A percentile compares a stretch with the other conserved stretches of the same genome.
phyloP scores from a whole-genome alignment of 163 green algal genomes.

The Coccomyxa subellipsoidea region DNA sequence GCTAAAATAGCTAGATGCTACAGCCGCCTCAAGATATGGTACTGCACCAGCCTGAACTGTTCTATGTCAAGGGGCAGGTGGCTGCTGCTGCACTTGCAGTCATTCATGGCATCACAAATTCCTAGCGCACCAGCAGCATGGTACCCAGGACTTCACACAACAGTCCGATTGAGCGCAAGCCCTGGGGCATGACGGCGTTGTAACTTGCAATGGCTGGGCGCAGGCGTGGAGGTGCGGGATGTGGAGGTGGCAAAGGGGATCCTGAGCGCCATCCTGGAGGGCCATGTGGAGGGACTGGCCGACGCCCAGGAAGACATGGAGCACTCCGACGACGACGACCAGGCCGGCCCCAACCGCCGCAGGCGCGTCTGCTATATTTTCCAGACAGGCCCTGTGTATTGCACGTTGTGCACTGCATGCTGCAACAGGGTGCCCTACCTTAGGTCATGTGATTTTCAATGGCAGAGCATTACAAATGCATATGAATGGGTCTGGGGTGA shows the following conservation, averaged over 20 bases:
- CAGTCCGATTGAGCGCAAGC: too few species aligned
- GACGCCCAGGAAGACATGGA: conserved; percentile 4
- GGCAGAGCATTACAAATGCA: neutral
- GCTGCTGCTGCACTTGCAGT: too few species aligned
- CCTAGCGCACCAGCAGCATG: too few species aligned
- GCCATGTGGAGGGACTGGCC: conserved; percentile 6
- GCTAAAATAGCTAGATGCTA: too few species aligned
- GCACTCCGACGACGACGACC: neutral
- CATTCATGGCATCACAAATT: too few species aligned
- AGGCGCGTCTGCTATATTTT: neutral
- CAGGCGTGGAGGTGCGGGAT: conserved; percentile 37
- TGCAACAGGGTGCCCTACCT: too few species aligned
- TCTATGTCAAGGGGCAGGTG: too few species aligned
- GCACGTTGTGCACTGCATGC: too few species aligned
- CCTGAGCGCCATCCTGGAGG: conserved; percentile 22
- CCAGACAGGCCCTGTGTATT: neutral
- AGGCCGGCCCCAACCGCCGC: neutral
- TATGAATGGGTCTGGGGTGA: neutral
- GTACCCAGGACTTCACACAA: too few species aligned
- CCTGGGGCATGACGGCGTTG: too few species aligned
- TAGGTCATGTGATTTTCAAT: too few species aligned
- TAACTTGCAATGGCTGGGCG: too few species aligned
- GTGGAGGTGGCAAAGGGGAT: conserved; percentile 43
- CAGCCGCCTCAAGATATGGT: neutral
- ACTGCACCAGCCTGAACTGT: neutral